phyloP scores from a whole-genome alignment of 177 flowering plant genomes.

The Vitis hybrid region DNA sequence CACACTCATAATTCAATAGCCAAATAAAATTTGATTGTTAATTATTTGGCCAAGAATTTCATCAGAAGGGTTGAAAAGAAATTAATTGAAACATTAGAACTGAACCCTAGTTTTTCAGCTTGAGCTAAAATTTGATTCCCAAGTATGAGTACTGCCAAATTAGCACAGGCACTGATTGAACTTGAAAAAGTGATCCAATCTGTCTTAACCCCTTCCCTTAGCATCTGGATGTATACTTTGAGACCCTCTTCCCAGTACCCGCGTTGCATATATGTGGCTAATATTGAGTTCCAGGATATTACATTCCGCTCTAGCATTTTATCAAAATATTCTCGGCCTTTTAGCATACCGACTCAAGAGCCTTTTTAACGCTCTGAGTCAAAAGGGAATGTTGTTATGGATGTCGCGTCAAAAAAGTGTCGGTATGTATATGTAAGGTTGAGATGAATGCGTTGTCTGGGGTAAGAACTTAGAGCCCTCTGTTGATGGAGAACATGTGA shows the following conservation, averaged over 20 bases:
- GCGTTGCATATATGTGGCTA: constrained; percentile 36
- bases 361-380: no score
- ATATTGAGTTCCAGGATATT: constrained; percentile 55
- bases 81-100: constrained; percentile 23
- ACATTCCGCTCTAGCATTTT: constrained; percentile 41
- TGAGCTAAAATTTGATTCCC: constrained; percentile 45
- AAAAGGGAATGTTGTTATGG: no score
- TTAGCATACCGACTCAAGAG: no score
- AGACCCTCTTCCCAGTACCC: constrained; percentile 41
- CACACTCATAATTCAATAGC: no score
- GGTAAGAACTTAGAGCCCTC: no score
- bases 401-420: no score
- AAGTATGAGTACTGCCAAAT: constrained; percentile 27
- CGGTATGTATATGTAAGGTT: no score
- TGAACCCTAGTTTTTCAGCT: constrained; percentile 33
- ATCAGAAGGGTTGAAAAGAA: no score
- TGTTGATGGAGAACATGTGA: no score
- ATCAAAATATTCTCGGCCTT: constrained; percentile 4
- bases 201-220: constrained; percentile 27
- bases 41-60: no score
- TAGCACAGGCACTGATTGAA: constrained; percentile 39
- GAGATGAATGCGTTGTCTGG: no score
- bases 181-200: constrained; percentile 43
- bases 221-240: constrained; percentile 33
- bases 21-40: no score